These are phyloP conservation scores for Lepidium didymum DNA, from an alignment of 345 rosid genomes.

Conservation along the genomic window DNA sequence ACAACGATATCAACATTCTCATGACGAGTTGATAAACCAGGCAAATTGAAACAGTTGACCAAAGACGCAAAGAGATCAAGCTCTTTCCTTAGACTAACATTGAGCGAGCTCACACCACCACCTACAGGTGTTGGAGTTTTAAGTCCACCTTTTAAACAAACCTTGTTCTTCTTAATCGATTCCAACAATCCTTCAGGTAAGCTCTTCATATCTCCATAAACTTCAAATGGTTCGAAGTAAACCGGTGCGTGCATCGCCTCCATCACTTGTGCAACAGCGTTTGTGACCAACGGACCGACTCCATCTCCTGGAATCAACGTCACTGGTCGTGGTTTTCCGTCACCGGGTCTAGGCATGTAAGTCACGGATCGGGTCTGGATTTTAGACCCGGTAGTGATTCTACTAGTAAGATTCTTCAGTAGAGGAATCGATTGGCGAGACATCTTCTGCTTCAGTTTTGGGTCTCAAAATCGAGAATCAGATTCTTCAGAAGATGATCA, in stretches of 20 bases:
- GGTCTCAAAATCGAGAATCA: constrained; percentile 14
- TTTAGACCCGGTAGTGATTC: constrained; percentile 18
- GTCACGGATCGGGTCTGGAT: constrained; percentile 66
- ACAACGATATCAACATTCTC: constrained; percentile 88
- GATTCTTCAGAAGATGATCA: constrained; percentile 18
- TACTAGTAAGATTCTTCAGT: constrained; percentile 37
- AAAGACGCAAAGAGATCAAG: constrained; percentile 90
- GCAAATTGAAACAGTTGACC: constrained; percentile 82
- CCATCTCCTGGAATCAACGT: constrained; percentile 94
- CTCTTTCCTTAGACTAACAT: constrained; percentile 72
- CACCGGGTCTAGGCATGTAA: constrained; percentile 99
- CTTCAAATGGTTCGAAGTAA: constrained; percentile 70
- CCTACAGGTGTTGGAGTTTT: constrained; percentile 66
- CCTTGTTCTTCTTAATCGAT: constrained; percentile 95
- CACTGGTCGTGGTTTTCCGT: constrained; percentile 72
- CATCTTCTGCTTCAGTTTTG: constrained; percentile 36
- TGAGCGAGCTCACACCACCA: constrained; percentile 85
- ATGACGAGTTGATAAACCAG: constrained; percentile 78
- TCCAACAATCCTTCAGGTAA: constrained; percentile 79
- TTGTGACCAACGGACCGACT: constrained; percentile 87
- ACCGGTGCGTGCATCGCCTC: constrained; percentile 96
- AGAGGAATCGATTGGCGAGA: constrained; percentile 46
- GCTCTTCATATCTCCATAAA: constrained; percentile 81
- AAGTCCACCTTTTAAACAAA: constrained; percentile 88
- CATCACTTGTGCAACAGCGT: constrained; percentile 88